Evolutionary conservation across 139 green algal species (phyloP).

Genomic region (Chlorella sp.): DNA sequence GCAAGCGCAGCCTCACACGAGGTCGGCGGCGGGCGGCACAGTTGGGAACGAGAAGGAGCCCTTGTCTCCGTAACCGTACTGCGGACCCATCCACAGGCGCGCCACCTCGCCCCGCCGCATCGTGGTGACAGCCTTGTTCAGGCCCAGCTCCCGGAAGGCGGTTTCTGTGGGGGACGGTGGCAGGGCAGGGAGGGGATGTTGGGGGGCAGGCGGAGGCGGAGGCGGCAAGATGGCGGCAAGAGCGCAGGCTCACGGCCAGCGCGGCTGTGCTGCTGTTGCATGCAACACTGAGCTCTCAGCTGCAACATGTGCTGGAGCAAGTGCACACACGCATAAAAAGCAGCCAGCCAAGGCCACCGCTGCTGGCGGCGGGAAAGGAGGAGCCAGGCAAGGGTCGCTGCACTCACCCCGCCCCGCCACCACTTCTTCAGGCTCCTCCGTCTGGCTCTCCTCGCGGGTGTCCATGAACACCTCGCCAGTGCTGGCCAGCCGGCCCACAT

Average conservation of each 20-base stretch:
- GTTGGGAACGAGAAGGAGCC: conserved; percentile 88
- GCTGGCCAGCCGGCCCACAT: conserved; percentile 51
- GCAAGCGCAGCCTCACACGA: conserved; percentile 40
- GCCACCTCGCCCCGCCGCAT: conserved; percentile 74
- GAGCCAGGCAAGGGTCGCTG: too few relatives aligned
- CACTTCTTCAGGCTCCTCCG: conserved; percentile 52
- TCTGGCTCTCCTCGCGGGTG: conserved; percentile 55
- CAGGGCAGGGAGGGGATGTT: not conserved
- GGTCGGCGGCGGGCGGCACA: conserved; percentile 68
- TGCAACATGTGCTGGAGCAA: not conserved
- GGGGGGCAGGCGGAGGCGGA: too few relatives aligned
- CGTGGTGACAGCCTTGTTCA: conserved; percentile 69
- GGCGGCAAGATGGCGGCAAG: not conserved
- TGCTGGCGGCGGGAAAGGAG: too few relatives aligned
- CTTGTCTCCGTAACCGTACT: conserved; percentile 57
- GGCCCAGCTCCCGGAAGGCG: conserved; percentile 51
- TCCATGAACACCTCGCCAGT: conserved; percentile 74
- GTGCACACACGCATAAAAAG: too few relatives aligned
- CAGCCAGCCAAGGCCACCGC: too few relatives aligned
- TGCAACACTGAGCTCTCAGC: too few relatives aligned
- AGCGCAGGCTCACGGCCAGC: too few relatives aligned
- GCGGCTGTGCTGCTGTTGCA: too few relatives aligned
- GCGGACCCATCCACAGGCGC: conserved; percentile 54
- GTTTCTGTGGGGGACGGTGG: conserved; percentile 48
- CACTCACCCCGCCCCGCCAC: conserved; percentile 75